phyloP scores from a whole-genome alignment of 2,329 filamentous ascomycete genomes.

The Scedosporium boydii region DNA sequence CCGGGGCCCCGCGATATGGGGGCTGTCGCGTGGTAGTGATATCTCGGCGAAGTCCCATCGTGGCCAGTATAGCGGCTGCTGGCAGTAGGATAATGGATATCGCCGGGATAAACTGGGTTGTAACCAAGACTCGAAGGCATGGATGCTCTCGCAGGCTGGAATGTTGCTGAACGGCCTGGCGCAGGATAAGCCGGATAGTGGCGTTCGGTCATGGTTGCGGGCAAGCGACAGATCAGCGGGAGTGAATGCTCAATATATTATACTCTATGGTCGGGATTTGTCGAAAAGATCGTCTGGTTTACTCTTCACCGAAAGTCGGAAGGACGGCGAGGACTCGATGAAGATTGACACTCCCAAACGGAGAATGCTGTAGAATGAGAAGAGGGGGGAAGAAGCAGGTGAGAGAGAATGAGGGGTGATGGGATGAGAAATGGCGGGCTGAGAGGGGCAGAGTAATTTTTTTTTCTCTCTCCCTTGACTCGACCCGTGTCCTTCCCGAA shows the following conservation, averaged over 20 bases:
- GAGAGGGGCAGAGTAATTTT: slow-evolving; percentile 2
- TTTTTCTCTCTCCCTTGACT: background rate
- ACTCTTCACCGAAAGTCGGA: background rate
- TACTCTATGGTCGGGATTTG: background rate
- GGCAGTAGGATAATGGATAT: slow-evolving; percentile 41
- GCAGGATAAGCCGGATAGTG: slow-evolving; percentile 27
- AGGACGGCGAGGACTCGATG: background rate
- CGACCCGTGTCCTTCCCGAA: background rate
- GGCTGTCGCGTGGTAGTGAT: slow-evolving; percentile 10
- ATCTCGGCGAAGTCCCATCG: slow-evolving; percentile 6
- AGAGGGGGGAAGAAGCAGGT: background rate
- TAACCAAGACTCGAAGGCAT: slow-evolving; percentile 35
- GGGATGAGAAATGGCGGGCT: slow-evolving; percentile 8
- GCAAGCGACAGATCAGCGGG: background rate
- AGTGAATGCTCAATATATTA: background rate
- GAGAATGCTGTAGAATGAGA: background rate
- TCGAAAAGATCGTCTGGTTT: slow-evolving; percentile 2
- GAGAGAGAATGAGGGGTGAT: slow-evolving; percentile 12
- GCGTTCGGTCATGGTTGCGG: slow-evolving; percentile 36
- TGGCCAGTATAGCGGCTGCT: slow-evolving; percentile 16
- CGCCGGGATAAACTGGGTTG: slow-evolving; percentile 39
- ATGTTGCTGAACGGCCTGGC: slow-evolving; percentile 32
- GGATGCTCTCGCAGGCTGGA: slow-evolving; percentile 42
- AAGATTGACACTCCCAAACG: background rate
- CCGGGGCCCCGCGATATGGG: slow-evolving; percentile 21